Conservation (phyloP, 2,329 filamentous ascomycete species). For the Pestalotiopsis sp. region DNA sequence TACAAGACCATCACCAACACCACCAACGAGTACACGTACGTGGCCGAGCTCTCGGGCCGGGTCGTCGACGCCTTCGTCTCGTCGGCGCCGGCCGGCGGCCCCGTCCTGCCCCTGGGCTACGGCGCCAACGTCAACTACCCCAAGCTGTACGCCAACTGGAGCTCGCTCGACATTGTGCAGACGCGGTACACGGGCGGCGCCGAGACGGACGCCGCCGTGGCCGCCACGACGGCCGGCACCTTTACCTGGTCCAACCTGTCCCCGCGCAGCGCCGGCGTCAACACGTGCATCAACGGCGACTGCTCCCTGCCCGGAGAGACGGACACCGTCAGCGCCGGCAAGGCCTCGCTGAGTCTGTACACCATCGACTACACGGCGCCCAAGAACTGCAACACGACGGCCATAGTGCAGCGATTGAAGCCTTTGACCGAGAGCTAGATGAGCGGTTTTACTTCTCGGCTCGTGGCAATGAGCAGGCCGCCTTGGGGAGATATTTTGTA, state of each 20-base stretch:
- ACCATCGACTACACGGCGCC: constrained; percentile 10
- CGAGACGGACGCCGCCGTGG: constrained; percentile 46
- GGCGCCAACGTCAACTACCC: constrained; percentile 56
- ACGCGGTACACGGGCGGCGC: constrained; percentile 50
- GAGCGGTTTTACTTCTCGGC: background rate
- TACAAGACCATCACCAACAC: constrained; percentile 44
- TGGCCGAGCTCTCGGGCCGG: constrained; percentile 43
- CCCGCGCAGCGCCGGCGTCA: constrained; percentile 42
- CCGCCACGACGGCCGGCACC: constrained; percentile 43
- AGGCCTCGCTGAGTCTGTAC: constrained; percentile 7
- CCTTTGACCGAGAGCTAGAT: background rate
- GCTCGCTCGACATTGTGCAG: constrained; percentile 39
- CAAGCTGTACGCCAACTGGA: constrained; percentile 41
- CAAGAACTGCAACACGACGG: constrained; percentile 6
- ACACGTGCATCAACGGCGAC: constrained; percentile 54
- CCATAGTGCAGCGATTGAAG: constrained; percentile 2
- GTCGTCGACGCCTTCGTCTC: constrained; percentile 47
- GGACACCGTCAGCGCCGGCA: constrained; percentile 23
- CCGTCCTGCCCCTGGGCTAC: constrained; percentile 50
- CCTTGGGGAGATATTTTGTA: background rate
- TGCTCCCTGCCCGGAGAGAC: constrained; percentile 54
- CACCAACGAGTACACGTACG: constrained; percentile 47
- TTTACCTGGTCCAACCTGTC: constrained; percentile 45
- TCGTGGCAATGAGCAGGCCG: background rate
- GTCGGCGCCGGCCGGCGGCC: constrained; percentile 30